Percentiles rank a stretch among this genome's conserved stretches.
These are phyloP conservation scores for Ustilago crameri DNA, from an alignment of 1,284 basidiomycete species.

Conservation along the genomic window DNA sequence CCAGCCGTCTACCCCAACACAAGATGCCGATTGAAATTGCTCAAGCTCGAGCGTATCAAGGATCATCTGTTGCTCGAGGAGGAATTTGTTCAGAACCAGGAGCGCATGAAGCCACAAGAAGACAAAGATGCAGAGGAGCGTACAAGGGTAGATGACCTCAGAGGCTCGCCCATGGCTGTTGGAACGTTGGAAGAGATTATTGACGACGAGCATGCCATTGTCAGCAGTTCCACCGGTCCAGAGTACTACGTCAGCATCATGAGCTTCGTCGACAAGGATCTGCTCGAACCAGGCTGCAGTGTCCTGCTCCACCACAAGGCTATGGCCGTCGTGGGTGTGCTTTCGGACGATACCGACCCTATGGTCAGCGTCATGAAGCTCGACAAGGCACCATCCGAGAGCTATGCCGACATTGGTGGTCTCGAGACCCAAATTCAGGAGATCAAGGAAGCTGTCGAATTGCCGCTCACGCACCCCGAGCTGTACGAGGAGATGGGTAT, in stretches of 20 bases:
- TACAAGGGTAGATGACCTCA: conserved; percentile 90
- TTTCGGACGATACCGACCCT: conserved; percentile 96
- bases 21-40: conserved; percentile 91
- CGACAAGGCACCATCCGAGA: conserved; percentile 93
- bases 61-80: conserved; percentile 97
- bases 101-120: conserved; percentile 75
- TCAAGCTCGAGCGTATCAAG: conserved; percentile 97
- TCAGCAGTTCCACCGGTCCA: conserved; percentile 92
- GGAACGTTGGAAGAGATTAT: conserved; percentile 99
- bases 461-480: conserved; percentile 97
- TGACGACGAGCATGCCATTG: conserved; percentile 99
- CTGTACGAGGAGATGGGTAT: conserved; percentile 99
- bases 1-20: conserved; percentile 94
- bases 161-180: conserved; percentile 95
- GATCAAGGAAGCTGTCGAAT: conserved; percentile 99
- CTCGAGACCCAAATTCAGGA: conserved; percentile 97
- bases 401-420: conserved; percentile 98
- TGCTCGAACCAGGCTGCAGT: conserved; percentile 94
- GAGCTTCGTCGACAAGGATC: conserved; percentile 98
- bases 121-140: conserved; percentile 97
- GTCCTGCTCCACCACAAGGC: conserved; percentile 97
- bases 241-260: conserved; percentile 99
- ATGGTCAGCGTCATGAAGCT: conserved; percentile 99
- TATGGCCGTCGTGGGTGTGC: conserved; percentile 91
- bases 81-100: conserved; percentile 96